A percentile compares a stretch with the other conserved stretches of the same genome.
Evolutionary conservation across 495 filamentous ascomycete genomes (phyloP).

Genomic region (Amphirosellinia nigrospora): DNA sequence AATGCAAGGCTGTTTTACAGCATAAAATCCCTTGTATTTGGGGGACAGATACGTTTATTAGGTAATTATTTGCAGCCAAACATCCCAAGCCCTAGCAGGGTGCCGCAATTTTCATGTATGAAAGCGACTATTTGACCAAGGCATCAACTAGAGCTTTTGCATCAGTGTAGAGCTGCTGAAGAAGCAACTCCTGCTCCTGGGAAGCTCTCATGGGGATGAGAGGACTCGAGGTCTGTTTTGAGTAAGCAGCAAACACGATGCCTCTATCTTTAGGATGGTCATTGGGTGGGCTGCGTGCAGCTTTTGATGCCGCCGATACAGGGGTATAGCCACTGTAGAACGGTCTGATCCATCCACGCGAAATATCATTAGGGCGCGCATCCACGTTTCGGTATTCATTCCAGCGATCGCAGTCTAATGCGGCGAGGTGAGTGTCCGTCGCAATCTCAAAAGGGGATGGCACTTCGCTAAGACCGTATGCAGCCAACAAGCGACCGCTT

Average conservation of each 20-base stretch:
- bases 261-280: conserved; percentile 37
- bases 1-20: neutral
- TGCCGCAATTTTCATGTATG: neutral
- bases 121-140: conserved; percentile 33
- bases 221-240: conserved; percentile 29
- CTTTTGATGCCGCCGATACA: neutral
- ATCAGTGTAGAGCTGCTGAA: conserved; percentile 38
- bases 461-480: conserved; percentile 43
- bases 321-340: conserved; percentile 42
- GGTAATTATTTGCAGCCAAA: neutral
- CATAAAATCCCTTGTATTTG: neutral
- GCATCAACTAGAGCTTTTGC: conserved; percentile 46
- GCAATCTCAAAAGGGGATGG: conserved; percentile 46
- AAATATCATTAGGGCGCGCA: conserved; percentile 36
- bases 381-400: conserved; percentile 44
- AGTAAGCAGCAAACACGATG: conserved; percentile 49
- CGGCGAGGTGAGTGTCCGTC: conserved; percentile 41
- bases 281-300: neutral
- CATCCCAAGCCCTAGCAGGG: neutral
- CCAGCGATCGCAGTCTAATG: conserved; percentile 43
- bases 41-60: neutral
- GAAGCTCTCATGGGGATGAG: conserved; percentile 23
- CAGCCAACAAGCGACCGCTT: conserved; percentile 47
- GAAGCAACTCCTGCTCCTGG: conserved; percentile 20
- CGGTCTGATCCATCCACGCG: conserved; percentile 44